Percentiles rank a stretch among this genome's conserved stretches.
phyloP scores from a whole-genome alignment of 1,139 yeast genomes.

The Pichia kudriavzevii region DNA sequence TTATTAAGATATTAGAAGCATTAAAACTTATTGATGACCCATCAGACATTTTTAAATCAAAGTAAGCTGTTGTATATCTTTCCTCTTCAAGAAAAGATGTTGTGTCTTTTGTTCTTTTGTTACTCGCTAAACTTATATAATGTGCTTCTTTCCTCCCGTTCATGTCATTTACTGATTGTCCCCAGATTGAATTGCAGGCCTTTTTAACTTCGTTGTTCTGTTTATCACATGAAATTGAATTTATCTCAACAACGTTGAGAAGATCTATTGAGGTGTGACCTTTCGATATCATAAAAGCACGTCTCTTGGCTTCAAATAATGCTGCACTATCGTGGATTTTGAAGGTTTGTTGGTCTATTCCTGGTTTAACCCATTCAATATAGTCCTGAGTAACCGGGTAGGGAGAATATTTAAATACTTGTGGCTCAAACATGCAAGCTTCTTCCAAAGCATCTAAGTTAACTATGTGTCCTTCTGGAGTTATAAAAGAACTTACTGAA shows the following conservation, averaged over 20 bases:
- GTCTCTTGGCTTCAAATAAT: slow-evolving; percentile 54
- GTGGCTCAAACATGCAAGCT: slow-evolving; percentile 7
- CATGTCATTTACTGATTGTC: neutral
- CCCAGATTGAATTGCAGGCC: slow-evolving; percentile 42
- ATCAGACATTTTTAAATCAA: slow-evolving; percentile 45
- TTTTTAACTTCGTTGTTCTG: too few species aligned
- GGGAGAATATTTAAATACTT: slow-evolving; percentile 27
- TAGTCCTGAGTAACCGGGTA: slow-evolving; percentile 39
- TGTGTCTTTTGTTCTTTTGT: too few species aligned
- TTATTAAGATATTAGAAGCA: slow-evolving; percentile 42
- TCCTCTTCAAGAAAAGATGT: too few species aligned
- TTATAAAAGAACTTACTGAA: slow-evolving; percentile 30
- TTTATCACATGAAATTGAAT: too few species aligned
- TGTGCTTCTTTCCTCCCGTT: slow-evolving; percentile 8
- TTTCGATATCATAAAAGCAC: slow-evolving; percentile 45
- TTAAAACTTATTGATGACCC: slow-evolving; percentile 46
- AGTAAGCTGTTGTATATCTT: too few species aligned
- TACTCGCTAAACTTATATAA: neutral
- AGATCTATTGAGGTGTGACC: slow-evolving; percentile 61
- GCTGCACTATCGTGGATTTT: slow-evolving; percentile 49
- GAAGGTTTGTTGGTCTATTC: slow-evolving; percentile 34
- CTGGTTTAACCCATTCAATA: slow-evolving; percentile 51
- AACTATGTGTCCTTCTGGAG: slow-evolving; percentile 24
- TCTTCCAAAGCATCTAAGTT: slow-evolving; percentile 21
- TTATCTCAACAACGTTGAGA: slow-evolving; percentile 37